Conservation (phyloP, 176 grass and related monocot genomes). For the Oryza punctata region DNA sequence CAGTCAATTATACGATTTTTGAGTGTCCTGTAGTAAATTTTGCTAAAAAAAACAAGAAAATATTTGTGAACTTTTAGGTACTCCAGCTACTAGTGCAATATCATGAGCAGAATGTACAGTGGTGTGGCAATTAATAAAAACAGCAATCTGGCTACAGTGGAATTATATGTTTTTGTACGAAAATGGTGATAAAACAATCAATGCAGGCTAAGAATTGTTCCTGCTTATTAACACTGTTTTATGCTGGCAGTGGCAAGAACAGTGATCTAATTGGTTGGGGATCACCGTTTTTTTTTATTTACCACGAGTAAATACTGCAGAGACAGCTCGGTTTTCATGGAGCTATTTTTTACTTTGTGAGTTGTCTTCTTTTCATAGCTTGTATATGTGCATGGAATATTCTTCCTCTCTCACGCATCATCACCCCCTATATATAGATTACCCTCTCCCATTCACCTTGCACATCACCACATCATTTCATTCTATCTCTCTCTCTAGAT, state of each 20-base stretch:
- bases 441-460: background rate
- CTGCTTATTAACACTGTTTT: background rate
- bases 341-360: background rate
- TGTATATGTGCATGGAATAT: background rate
- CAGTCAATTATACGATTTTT: too few relatives aligned
- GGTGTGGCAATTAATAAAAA: background rate
- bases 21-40: too few relatives aligned
- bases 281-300: background rate
- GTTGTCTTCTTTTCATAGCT: background rate
- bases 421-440: conserved; percentile 16
- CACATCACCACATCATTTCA: conserved; percentile 1
- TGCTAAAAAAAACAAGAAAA: background rate
- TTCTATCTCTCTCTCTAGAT: background rate
- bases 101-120: background rate
- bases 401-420: background rate
- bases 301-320: conserved; percentile 1
- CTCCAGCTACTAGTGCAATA: background rate
- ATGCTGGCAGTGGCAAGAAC: background rate
- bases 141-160: background rate
- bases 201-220: background rate
- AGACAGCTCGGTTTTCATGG: background rate
- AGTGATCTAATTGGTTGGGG: background rate
- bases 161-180: background rate
- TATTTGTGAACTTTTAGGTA: background rate
- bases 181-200: background rate